A percentile compares a stretch with the other conserved stretches of the same genome.
These are phyloP conservation scores for Yueomyces sp. DNA, from an alignment of 805 yeast species.

Conservation along the genomic window DNA sequence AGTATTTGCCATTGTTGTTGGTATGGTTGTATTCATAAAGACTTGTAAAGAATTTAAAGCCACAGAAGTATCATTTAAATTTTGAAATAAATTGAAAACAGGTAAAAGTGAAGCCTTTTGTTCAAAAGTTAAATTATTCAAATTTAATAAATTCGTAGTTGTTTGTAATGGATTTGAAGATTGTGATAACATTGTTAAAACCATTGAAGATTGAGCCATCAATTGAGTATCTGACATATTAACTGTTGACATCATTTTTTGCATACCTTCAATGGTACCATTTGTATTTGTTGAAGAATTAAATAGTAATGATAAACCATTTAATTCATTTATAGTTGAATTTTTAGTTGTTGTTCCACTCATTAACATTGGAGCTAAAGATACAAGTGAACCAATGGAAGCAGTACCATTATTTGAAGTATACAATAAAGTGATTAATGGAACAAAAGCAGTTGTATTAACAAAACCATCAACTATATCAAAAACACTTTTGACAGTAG, in stretches of 20 bases:
- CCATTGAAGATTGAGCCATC: constrained; percentile 5
- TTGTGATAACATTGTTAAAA: constrained; percentile 11
- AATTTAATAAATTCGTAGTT: constrained; percentile 12
- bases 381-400: constrained; percentile 15
- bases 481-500: constrained; percentile 9
- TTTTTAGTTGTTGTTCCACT: constrained; percentile 7
- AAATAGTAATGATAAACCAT: constrained; percentile 7
- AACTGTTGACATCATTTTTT: constrained; percentile 6
- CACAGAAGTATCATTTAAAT: constrained; percentile 11
- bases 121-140: constrained; percentile 12
- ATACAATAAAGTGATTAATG: constrained; percentile 18
- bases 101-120: constrained; percentile 15
- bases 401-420: constrained; percentile 11
- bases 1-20: constrained; percentile 6
- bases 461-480: constrained; percentile 14
- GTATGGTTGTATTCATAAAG: constrained; percentile 12
- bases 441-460: constrained; percentile 16
- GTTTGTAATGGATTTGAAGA: constrained; percentile 15
- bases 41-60: constrained; percentile 11
- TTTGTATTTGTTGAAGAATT: constrained; percentile 8
- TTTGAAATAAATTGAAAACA: constrained; percentile 12
- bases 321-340: constrained; percentile 6
- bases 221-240: not conserved
- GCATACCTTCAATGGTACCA: constrained; percentile 11
- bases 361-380: constrained; percentile 17